phyloP scores from a whole-genome alignment of 2,329 filamentous ascomycete genomes.

The Clonostachys solani region DNA sequence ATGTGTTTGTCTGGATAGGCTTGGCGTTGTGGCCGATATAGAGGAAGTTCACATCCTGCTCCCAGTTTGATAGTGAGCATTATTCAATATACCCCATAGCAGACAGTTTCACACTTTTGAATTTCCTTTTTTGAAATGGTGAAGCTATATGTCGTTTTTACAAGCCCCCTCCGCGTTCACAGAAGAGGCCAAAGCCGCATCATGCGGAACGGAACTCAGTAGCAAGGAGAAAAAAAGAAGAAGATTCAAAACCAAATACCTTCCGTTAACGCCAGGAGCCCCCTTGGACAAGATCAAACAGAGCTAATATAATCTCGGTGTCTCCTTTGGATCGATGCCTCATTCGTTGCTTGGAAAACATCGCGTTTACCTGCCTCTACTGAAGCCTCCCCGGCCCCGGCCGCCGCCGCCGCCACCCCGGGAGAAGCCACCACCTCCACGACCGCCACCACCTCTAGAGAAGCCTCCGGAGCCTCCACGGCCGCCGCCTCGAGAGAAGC shows the following conservation, averaged over 20 bases:
- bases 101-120: too few species aligned
- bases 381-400: constrained; percentile 20
- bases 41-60: too few species aligned
- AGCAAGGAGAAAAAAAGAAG: not conserved
- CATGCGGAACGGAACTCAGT: constrained; percentile 5
- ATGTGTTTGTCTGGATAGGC: too few species aligned
- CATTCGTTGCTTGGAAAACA: not conserved
- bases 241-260: not conserved
- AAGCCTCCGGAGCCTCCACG: constrained; percentile 11
- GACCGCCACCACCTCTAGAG: constrained; percentile 7
- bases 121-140: too few species aligned
- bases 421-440: constrained; percentile 8
- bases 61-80: too few species aligned
- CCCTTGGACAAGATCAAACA: constrained; percentile 1
- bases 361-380: constrained; percentile 15
- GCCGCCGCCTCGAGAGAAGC: constrained; percentile 7
- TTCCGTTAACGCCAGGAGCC: not conserved
- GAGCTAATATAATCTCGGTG: constrained; percentile 1
- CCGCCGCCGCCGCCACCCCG: constrained; percentile 13
- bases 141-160: too few species aligned
- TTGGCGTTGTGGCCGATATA: too few species aligned
- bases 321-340: constrained; percentile 1
- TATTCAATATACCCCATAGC: too few species aligned
- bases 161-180: too few species aligned
- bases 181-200: too few species aligned